Conservation (phyloP, 108 stramenopile genomes). For the Nitzschia putrida region DNA sequence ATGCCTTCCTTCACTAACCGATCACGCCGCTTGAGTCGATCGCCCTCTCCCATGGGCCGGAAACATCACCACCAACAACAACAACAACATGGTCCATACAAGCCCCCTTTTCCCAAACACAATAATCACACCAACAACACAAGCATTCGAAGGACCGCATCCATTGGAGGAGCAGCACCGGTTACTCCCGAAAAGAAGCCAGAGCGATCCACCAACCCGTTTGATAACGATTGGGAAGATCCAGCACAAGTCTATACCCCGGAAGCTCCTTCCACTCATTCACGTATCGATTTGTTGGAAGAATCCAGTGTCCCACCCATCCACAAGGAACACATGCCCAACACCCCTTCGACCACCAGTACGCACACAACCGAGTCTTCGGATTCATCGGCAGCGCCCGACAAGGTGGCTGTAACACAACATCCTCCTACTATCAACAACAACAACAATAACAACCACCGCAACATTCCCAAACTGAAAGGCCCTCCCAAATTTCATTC, state of each 20-base stretch:
- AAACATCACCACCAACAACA: neutral
- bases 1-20: neutral
- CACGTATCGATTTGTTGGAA: constrained; percentile 14
- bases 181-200: neutral
- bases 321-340: neutral
- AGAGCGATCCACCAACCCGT: neutral
- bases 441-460: neutral
- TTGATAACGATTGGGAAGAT: neutral
- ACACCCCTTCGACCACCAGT: neutral
- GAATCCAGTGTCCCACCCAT: neutral
- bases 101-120: neutral
- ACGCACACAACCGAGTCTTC: neutral
- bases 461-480: constrained; percentile 19
- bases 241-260: neutral
- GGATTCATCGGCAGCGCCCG: neutral
- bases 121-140: too few species aligned
- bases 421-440: neutral
- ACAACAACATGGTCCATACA: neutral
- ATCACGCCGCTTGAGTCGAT: neutral
- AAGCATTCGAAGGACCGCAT: neutral
- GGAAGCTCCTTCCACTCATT: neutral
- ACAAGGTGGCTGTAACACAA: neutral
- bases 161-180: neutral
- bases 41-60: neutral
- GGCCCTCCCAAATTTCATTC: neutral